Evolutionary conservation across 345 rosid genomes (phyloP), one percentile per base, ranked within the genome.

Genomic region (Firmiana major): DNA sequence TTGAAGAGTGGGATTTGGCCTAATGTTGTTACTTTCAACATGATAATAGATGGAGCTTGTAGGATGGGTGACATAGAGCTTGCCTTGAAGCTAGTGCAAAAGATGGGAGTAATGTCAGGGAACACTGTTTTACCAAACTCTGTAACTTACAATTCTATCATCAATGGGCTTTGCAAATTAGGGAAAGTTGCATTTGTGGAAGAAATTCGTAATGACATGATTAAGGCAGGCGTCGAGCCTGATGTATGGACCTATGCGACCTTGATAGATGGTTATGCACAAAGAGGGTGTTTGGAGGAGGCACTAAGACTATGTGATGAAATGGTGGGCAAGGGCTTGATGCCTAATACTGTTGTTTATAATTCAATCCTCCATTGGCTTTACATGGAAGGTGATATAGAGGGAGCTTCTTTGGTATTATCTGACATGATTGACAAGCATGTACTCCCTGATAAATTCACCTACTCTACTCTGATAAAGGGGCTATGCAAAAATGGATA

Each of bases 11-110:
- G 92, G 28, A 74, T 86, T 49, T 81, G 88, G 87, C 94, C 94
- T 71, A 90, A 92, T 79, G 87, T 86, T 85, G 90, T 90, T 80
- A 87, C 89, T 74, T 88, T 89, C 79, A 92, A 89, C 71, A 84
- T 90, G 91, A 89, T 90, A 15, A 85, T 92, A 21, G 89, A 88
- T 87, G 92, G 87, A 79, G 88, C 90, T 81, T 86, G 86, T 73
- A 83, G 79, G 82, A 73, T 55, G 1, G 86, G 84, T 7, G 86
- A 83, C 60, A 78, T 89, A 86, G 78, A 60, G 31, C 78, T 86
- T 31, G 34, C 1, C 3, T 31, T 31, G 34, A 31, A 71, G 79
- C 83, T 89, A 21, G 49, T 82, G 22, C 62, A 70, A 77, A 90
- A 86, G 81, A 85, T 90, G 86, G 79, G 85, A 85, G 58, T 77